Conservation (phyloP, 2,329 filamentous ascomycete species). For the Paraphoma sp. region DNA sequence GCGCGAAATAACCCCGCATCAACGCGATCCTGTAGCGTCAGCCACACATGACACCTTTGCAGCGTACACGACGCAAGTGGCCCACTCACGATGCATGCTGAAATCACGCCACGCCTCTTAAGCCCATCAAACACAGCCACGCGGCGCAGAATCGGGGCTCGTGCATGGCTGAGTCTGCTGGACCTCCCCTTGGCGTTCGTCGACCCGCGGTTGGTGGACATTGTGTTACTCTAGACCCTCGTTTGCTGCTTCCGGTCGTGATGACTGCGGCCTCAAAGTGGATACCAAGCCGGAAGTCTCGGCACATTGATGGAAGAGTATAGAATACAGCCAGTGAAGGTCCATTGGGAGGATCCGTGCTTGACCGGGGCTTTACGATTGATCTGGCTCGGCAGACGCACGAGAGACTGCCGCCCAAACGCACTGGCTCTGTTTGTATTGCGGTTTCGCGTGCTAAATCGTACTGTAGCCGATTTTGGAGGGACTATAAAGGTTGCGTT, state of each 20-base stretch:
- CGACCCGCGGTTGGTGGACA: background rate
- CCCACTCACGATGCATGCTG: constrained; percentile 24
- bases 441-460: background rate
- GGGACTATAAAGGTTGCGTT: constrained; percentile 12
- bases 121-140: constrained; percentile 29
- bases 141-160: constrained; percentile 19
- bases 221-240: constrained; percentile 1
- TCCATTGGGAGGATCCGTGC: background rate
- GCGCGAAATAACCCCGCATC: constrained; percentile 2
- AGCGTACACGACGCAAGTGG: constrained; percentile 16
- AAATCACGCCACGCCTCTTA: constrained; percentile 17
- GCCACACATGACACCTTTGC: constrained; percentile 14
- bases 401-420: background rate
- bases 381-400: background rate
- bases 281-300: constrained; percentile 18
- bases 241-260: background rate
- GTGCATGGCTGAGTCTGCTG: constrained; percentile 15
- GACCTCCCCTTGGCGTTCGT: constrained; percentile 10
- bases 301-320: constrained; percentile 3
- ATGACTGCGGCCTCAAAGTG: background rate
- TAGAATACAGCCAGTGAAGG: background rate
- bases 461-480: no score
- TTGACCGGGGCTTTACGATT: background rate
- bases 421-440: background rate
- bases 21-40: constrained; percentile 4